Evolutionary conservation across 140 eudicot species (phyloP), one percentile per base, ranked within the genome.

Genomic region (Senecio squalidus): DNA sequence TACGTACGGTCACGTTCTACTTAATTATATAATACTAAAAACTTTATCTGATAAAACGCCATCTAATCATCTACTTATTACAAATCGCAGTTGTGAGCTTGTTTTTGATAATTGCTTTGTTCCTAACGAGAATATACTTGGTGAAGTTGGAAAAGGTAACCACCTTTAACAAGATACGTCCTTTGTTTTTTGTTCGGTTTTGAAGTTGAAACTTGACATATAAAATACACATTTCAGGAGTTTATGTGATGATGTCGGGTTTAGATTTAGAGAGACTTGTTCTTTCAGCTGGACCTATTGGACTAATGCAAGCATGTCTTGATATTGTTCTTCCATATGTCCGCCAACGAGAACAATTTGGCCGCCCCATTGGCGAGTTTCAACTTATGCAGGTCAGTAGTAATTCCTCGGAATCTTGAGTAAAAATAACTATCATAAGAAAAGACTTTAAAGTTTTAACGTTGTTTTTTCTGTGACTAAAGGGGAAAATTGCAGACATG

Each of bases 401-500:
- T 62, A 30, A 7, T 47, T 15, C 2, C 41, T 17, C n/a, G n/a
- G n/a, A n/a, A n/a, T n/a, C n/a, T n/a, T n/a, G n/a, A n/a, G n/a
- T n/a, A n/a, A n/a, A n/a, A n/a, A n/a, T n/a, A n/a, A n/a, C n/a
- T n/a, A n/a, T n/a, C n/a, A n/a, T n/a, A n/a, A n/a, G n/a, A n/a
- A n/a, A n/a, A n/a, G n/a, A n/a, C n/a, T n/a, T n/a, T n/a, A n/a
- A n/a, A n/a, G n/a, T n/a, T n/a, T n/a, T n/a, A n/a, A n/a, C n/a
- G n/a, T n/a, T n/a, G n/a, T 52, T n/a, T 52, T 62, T 66, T 16
- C 0, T 49, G 22, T 60, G 47, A 21, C 30, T 69, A 66, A 87
- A 87, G 99, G 99, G 96, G 7, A 93, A 88, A 62, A 55, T 88
- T 66, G 97, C 96, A 59, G 99, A 93, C 79, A 88, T 93, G 94